phyloP scores from a whole-genome alignment of 2,329 filamentous ascomycete species.

The Hirsutella thompsonii region DNA sequence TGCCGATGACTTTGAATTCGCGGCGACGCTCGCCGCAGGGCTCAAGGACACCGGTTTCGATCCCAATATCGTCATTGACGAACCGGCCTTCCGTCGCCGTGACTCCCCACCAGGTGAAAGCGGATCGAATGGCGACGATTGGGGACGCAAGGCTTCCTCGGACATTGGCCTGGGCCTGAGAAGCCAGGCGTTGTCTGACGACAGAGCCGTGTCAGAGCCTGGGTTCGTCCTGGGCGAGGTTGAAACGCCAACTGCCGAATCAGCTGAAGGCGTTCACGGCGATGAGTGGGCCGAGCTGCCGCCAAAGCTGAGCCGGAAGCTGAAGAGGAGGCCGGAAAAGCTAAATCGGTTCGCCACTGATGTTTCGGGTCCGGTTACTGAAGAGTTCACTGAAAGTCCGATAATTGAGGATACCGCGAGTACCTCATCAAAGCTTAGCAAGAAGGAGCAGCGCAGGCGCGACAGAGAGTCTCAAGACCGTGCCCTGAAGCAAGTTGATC shows the following conservation, averaged over 20 bases:
- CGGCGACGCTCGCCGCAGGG: conserved; percentile 55
- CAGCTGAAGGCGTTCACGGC: conserved; percentile 8
- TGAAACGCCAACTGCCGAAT: conserved; percentile 24
- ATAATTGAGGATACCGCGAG: conserved; percentile 12
- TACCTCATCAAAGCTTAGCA: conserved; percentile 12
- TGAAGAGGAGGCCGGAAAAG: conserved; percentile 34
- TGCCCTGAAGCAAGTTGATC: conserved; percentile 14
- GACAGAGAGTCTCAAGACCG: conserved; percentile 21
- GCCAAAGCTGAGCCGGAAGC: conserved; percentile 31
- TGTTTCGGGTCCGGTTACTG: conserved; percentile 1
- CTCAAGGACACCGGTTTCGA: conserved; percentile 59
- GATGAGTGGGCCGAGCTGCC: conserved; percentile 12
- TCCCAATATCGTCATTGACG: conserved; percentile 55
- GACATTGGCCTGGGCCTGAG: conserved; percentile 32
- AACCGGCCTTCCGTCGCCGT: conserved; percentile 49
- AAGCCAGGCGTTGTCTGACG: neutral
- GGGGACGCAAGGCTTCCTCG: conserved; percentile 35
- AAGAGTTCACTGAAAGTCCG: conserved; percentile 3
- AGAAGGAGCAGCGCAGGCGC: conserved; percentile 26
- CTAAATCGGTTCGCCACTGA: conserved; percentile 8
- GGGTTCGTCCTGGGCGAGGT: conserved; percentile 36
- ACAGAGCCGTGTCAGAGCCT: conserved; percentile 15
- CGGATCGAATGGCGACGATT: conserved; percentile 23
- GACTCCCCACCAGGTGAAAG: conserved; percentile 50
- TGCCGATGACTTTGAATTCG: conserved; percentile 54